Evolutionary conservation across 192 early-diverging fungal genomes (phyloP).

Genomic region (Linnemannia elongata): DNA sequence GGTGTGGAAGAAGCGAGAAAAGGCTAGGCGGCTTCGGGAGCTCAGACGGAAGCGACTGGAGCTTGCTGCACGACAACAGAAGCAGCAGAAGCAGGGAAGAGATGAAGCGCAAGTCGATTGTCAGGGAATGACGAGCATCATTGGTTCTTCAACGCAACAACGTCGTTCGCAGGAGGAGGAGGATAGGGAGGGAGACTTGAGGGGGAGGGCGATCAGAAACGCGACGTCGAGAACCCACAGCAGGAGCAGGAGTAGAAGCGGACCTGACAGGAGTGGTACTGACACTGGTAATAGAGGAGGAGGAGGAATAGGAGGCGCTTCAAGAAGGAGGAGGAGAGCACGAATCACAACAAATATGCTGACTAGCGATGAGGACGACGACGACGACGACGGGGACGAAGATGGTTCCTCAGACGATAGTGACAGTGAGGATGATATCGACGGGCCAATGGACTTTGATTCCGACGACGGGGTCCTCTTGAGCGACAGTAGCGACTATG

Average conservation of each 20-base stretch:
- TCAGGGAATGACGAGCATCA: not conserved
- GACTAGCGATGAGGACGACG: not conserved
- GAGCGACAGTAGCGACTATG: conserved; percentile 22
- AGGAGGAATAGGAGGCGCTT: not conserved
- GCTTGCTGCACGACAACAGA: not conserved
- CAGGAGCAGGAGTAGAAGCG: conserved; percentile 12
- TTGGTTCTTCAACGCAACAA: not conserved
- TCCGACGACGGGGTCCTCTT: not conserved
- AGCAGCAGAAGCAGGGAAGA: not conserved
- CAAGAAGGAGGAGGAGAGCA: not conserved
- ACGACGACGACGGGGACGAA: not conserved
- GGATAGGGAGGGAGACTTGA: not conserved
- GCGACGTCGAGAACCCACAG: not conserved
- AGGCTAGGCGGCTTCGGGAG: not conserved
- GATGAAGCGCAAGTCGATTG: not conserved
- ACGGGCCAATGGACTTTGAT: not conserved
- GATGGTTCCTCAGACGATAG: not conserved
- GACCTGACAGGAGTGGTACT: not conserved
- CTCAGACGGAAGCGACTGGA: conserved; percentile 5
- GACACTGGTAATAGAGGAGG: not conserved
- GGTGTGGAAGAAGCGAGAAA: conserved; percentile 23
- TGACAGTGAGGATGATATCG: not conserved
- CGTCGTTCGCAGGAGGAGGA: not conserved
- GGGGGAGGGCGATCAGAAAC: not conserved
- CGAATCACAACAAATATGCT: not conserved